These are phyloP conservation scores for Lophiostoma macrostomum DNA, from an alignment of 495 filamentous ascomycete genomes.

Conservation along the genomic window DNA sequence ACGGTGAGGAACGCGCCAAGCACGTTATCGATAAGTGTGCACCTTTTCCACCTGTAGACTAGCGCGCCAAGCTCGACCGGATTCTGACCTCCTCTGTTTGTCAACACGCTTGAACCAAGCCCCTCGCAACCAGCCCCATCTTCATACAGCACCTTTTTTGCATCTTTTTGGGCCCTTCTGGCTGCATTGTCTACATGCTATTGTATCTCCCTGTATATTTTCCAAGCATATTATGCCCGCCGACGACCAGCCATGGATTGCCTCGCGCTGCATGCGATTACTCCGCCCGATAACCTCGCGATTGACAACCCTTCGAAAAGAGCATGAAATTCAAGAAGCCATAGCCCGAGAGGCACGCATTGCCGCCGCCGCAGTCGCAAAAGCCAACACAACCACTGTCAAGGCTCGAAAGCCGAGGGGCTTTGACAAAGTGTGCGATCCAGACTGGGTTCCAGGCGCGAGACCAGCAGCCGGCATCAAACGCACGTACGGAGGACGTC, in stretches of 20 bases:
- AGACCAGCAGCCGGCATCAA: conserved; percentile 2
- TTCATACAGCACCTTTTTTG: no score
- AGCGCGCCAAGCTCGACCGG: no score
- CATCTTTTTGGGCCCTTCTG: no score
- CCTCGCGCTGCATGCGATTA: conserved; percentile 31
- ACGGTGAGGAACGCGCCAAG: no score
- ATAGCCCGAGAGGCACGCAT: conserved; percentile 1
- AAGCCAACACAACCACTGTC: conserved; percentile 13
- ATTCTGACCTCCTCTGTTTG: no score
- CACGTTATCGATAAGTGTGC: no score
- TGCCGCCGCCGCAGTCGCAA: background rate
- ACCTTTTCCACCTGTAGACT: no score
- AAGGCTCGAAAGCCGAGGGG: conserved; percentile 22
- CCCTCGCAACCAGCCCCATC: no score
- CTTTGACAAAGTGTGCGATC: conserved; percentile 28
- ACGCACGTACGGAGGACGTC: conserved; percentile 22
- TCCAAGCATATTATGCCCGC: conserved; percentile 17
- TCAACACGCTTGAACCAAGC: no score
- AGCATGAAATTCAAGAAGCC: conserved; percentile 5
- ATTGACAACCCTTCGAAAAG: conserved; percentile 27
- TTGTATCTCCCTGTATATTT: conserved; percentile 26
- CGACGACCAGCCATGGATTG: conserved; percentile 30
- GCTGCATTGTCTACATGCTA: no score
- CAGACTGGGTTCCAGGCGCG: conserved; percentile 27
- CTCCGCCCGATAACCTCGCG: conserved; percentile 30